Conservation (phyloP, 2,329 filamentous ascomycete species). For the Phialophora macrospora region DNA sequence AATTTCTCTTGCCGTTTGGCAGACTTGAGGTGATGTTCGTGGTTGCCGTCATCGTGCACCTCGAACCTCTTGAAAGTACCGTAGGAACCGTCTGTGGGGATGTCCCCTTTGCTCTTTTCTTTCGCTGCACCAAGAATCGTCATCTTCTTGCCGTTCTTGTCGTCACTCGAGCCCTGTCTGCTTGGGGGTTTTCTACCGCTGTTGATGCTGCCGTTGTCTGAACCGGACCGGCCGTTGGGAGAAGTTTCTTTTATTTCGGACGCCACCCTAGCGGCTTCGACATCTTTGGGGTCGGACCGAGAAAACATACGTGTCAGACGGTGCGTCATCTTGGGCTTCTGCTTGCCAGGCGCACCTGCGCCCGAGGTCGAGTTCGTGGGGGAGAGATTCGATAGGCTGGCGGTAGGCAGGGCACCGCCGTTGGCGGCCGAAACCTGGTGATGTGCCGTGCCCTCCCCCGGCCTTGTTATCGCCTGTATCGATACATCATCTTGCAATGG, state of each 20-base stretch:
- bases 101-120: slow-evolving; percentile 43
- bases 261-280: slow-evolving; percentile 40
- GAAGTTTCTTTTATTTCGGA: slow-evolving; percentile 29
- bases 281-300: slow-evolving; percentile 47
- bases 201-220: slow-evolving; percentile 42
- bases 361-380: slow-evolving; percentile 21
- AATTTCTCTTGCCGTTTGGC: slow-evolving; percentile 93
- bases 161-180: slow-evolving; percentile 42
- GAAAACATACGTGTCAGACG: slow-evolving; percentile 55
- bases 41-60: slow-evolving; percentile 67
- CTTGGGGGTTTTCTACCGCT: slow-evolving; percentile 40
- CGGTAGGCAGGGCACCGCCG: slow-evolving; percentile 44
- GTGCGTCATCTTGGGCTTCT: slow-evolving; percentile 51
- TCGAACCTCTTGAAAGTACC: slow-evolving; percentile 59
- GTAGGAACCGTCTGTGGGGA: slow-evolving; percentile 30
- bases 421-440: slow-evolving; percentile 43
- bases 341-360: slow-evolving; percentile 14
- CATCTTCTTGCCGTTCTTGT: slow-evolving; percentile 40
- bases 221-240: slow-evolving; percentile 40
- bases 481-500: slow-evolving; percentile 30
- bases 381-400: slow-evolving; percentile 22
- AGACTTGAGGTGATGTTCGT: slow-evolving; percentile 87
- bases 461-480: slow-evolving; percentile 46
- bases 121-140: slow-evolving; percentile 39
- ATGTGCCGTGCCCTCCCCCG: slow-evolving; percentile 50